Evolutionary conservation across 805 yeast species (phyloP), one percentile per base, ranked within the genome.

Genomic region (Monosporozyma aquatica): DNA sequence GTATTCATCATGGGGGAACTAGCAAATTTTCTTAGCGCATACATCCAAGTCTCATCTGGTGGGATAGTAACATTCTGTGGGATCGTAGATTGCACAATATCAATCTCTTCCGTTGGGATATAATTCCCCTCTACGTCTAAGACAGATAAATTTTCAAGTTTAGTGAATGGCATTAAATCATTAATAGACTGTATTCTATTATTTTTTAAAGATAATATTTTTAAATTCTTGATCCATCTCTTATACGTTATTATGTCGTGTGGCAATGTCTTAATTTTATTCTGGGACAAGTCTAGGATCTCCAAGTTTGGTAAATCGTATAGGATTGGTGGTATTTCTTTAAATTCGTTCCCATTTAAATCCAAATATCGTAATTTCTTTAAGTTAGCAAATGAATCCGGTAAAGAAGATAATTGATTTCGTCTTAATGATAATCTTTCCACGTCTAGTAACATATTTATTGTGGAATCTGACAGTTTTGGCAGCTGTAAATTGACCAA

Each of bases 211-310:
- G 82, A 76, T n/a, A 84, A 59, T 2, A 78, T 78, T 50, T 72
- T 73, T 47, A 81, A 64, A 45, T 66, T 64, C 20, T 62, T 60
- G 13, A 59, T 58, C 48, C 82, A 62, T 17, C 22, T 20, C 15
- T 15, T 39, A 10, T 53, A 50, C 0, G 63, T 56, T 5, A 62
- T 48, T 17, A 75, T 45, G 2, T 67, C 68, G 3, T 56, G 46
- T 1, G 85, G 81, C 13, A 84, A 58, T 3, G 53, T 48, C n/a
- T 59, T 55, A 23, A 84, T 61, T 21, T 56, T 59, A 55, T 84
- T 84, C 28, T 66, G 61, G 17, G 87, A 77, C 17, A 83, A 57
- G 58, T 84, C 90, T 33, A 84, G 59, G 40, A 78, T 77, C 52
- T 81, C 89, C 42, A 84, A 61, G 6, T 68, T 65, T 10, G 58